Evolutionary conservation across 306 rosid genomes (phyloP).

Genomic region (Chamaecrista fasciculata): DNA sequence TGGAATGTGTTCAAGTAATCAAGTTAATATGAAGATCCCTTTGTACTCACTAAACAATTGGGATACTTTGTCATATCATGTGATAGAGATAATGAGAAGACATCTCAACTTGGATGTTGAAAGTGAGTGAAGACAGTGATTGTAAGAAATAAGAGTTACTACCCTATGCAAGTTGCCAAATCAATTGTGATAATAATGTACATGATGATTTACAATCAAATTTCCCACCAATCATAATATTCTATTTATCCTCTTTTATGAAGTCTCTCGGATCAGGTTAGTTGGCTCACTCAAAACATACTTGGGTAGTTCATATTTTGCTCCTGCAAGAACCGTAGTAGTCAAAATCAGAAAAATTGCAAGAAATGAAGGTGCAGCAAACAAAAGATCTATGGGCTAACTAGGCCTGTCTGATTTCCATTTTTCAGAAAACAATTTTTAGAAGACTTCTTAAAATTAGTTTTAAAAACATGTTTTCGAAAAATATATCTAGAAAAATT

Average conservation of each 20-base stretch:
- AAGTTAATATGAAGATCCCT: not conserved
- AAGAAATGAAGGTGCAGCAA: not conserved
- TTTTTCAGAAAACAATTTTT: too few species aligned
- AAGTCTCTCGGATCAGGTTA: constrained; percentile 79
- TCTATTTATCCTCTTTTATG: constrained; percentile 18
- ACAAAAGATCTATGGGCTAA: too few species aligned
- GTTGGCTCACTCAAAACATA: constrained; percentile 98
- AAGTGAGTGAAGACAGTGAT: constrained; percentile 28
- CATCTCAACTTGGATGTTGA: constrained; percentile 33
- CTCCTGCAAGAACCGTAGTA: constrained; percentile 58
- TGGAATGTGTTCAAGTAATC: constrained; percentile 18
- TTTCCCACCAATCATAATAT: constrained; percentile 27
- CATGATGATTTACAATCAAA: constrained; percentile 79
- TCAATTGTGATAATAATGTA: constrained; percentile 61
- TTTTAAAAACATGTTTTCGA: too few species aligned
- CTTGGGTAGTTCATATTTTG: constrained; percentile 93
- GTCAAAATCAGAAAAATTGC: constrained; percentile 19
- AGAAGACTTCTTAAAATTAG: too few species aligned
- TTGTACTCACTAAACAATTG: constrained; percentile 1
- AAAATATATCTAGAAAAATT: too few species aligned
- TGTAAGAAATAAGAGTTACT: constrained; percentile 36
- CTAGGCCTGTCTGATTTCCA: too few species aligned
- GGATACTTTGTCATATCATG: constrained; percentile 8
- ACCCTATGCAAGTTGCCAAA: constrained; percentile 48
- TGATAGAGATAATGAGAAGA: constrained; percentile 35